Evolutionary conservation across 169 alveolate genomes (phyloP).

Genomic region (Prorocentrum cordatum): DNA sequence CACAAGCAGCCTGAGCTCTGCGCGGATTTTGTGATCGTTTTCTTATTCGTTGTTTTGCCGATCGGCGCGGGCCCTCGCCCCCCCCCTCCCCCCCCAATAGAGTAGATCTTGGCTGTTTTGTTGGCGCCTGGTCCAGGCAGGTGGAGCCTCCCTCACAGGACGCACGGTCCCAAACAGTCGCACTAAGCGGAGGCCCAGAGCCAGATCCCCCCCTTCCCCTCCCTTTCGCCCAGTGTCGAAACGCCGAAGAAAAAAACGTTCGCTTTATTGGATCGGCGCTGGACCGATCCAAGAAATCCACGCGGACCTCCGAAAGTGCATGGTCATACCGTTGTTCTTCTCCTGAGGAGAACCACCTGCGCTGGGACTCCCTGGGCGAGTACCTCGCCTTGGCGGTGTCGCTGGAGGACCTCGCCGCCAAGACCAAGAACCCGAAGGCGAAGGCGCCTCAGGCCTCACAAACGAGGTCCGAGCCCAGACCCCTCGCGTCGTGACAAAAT

Average conservation of each 20-base stretch:
- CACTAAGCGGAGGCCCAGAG: background rate
- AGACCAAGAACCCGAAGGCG: background rate
- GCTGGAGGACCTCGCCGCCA: background rate
- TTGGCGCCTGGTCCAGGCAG: background rate
- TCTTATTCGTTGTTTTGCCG: background rate
- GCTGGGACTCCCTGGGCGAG: constrained; percentile 53
- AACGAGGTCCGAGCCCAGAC: too few relatives aligned
- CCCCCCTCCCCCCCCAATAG: background rate
- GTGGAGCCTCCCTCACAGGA: background rate
- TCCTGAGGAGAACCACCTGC: background rate
- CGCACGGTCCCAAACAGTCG: background rate
- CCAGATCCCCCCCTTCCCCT: background rate
- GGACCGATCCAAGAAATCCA: too few relatives aligned
- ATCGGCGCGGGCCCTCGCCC: background rate
- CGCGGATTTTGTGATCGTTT: too few relatives aligned
- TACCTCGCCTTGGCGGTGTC: constrained; percentile 13
- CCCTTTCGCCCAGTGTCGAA: background rate
- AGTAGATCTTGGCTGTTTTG: background rate
- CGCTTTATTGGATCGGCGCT: too few relatives aligned
- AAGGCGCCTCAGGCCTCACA: too few relatives aligned
- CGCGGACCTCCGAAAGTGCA: background rate
- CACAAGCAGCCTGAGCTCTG: too few relatives aligned
- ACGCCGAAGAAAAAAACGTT: background rate
- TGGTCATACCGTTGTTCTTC: background rate
- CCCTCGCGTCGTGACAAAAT: too few relatives aligned